Conservation (phyloP, 2,329 filamentous ascomycete species). For the Cytospora piceae region DNA sequence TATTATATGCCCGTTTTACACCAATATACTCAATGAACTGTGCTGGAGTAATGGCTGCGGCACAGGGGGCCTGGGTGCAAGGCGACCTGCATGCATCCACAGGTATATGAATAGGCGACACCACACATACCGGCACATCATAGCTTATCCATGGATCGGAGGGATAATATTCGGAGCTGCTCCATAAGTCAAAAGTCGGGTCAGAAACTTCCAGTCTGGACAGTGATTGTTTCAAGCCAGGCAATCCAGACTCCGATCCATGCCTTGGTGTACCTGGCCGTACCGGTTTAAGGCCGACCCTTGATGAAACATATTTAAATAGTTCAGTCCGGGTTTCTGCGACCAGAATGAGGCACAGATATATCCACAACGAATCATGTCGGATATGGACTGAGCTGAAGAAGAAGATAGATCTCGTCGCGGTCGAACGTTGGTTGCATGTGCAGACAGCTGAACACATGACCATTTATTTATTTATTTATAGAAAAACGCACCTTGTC, state of each 20-base stretch:
- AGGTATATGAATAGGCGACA: too few relatives aligned
- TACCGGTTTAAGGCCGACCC: neutral
- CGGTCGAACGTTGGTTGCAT: neutral
- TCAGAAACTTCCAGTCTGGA: neutral
- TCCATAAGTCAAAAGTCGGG: too few relatives aligned
- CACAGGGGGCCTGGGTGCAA: too few relatives aligned
- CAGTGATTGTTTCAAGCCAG: neutral
- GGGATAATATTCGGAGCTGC: too few relatives aligned
- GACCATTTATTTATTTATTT: neutral
- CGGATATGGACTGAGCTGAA: too few relatives aligned
- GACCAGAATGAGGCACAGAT: neutral
- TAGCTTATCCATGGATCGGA: neutral
- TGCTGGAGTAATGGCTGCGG: too few relatives aligned
- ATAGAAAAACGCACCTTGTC: constrained; percentile 12
- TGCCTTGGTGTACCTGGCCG: neutral
- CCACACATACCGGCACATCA: neutral
- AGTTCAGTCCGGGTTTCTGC: neutral
- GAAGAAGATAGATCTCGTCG: too few relatives aligned
- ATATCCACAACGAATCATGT: neutral
- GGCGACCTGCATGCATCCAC: too few relatives aligned
- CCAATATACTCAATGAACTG: too few relatives aligned
- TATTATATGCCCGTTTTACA: too few relatives aligned
- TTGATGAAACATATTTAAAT: neutral
- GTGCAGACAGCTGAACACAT: neutral
- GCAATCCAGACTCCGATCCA: neutral